Percentiles rank a stretch among this genome's conserved stretches.
These are phyloP conservation scores for Cladophialophora chaetospira DNA, from an alignment of 2,329 filamentous ascomycete genomes.

Conservation along the genomic window DNA sequence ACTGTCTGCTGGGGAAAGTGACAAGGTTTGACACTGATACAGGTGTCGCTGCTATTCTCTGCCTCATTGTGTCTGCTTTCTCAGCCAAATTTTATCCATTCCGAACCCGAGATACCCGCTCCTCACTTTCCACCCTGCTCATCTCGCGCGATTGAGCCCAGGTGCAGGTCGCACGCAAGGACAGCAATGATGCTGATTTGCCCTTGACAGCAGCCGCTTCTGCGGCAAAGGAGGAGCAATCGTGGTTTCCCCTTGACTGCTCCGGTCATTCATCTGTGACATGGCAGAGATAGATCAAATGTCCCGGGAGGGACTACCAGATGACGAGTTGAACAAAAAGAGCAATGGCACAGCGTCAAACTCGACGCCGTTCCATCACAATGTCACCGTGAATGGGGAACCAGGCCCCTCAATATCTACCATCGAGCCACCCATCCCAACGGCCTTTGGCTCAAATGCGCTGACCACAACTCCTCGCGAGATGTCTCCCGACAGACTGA, in stretches of 20 bases:
- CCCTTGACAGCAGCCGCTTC: conserved; percentile 1
- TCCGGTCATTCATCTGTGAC: no score
- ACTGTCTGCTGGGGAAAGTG: no score
- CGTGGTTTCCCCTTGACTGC: no score
- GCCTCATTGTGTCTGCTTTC: not conserved
- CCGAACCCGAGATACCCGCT: conserved; percentile 11
- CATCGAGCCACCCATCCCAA: not conserved
- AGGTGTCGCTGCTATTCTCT: not conserved
- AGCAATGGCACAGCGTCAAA: conserved; percentile 1
- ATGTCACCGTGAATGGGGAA: conserved; percentile 15
- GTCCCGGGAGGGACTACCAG: not conserved
- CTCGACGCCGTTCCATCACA: conserved; percentile 10
- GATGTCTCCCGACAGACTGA: conserved; percentile 18
- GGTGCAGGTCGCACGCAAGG: conserved; percentile 7
- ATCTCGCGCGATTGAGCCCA: conserved; percentile 4
- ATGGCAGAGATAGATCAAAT: conserved; percentile 21
- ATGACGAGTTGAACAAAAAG: not conserved
- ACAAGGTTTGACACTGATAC: not conserved
- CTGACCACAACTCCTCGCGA: conserved; percentile 14
- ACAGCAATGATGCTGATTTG: conserved; percentile 11
- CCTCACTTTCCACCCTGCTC: not conserved
- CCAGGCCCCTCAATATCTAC: conserved; percentile 23
- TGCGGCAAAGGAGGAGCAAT: not conserved
- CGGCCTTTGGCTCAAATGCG: not conserved
- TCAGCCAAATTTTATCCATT: conserved; percentile 3